Base-by-base conservation (phyloP, 148 eudicot genomes). In the Rhododendron kiyosumense region DNA sequence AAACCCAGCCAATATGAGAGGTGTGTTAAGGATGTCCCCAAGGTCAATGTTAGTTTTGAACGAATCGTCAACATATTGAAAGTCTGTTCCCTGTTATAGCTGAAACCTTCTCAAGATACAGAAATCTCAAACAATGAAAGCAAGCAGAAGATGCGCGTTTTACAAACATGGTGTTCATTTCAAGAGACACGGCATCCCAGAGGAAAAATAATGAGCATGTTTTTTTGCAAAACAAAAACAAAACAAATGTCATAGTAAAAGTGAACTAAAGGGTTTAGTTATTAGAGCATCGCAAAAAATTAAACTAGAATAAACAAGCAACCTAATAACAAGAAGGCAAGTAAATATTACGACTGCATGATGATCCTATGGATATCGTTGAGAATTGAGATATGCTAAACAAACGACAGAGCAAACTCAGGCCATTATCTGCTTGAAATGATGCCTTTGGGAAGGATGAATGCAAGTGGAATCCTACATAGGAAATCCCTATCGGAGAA, bases 21-120 rank as follows among this genome's bases (percentile, higher is more conserved):
- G 28, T 11, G 81, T 26, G 81, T n/a, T 17, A n/a, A 48, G 52
- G 17, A 51, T 49, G 46, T 57, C 28, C 14, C 32, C 69, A 81
- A 32, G 46, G n/a, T 22, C 83, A 34, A 52, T 32, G 57, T 57
- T 46, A 24, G 48, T 12, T 81, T 52, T 36, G 7, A 6, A 32
- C 26, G 20, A 81, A 81, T 32, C 7, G 9, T 81, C 83, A 2
- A 81, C 46, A 34, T 32, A 36, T 80, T 22, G 65, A 79, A 7
- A 30, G 61, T 52, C 36, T 7, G 7, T 49, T 49, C 57, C 14
- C 83, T 9, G 45, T 57, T 2, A 54, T 2, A 54, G 15, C 28
- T 57, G 46, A 81, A 57, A 81, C 69, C 36, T 32, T 34, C 26
- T 83, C 77, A 13, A 83, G 48, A 67, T 43, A 83, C 78, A 84